Evolutionary conservation across 495 filamentous ascomycete genomes (phyloP).

Genomic region (Talaromyces nanjingensis): DNA sequence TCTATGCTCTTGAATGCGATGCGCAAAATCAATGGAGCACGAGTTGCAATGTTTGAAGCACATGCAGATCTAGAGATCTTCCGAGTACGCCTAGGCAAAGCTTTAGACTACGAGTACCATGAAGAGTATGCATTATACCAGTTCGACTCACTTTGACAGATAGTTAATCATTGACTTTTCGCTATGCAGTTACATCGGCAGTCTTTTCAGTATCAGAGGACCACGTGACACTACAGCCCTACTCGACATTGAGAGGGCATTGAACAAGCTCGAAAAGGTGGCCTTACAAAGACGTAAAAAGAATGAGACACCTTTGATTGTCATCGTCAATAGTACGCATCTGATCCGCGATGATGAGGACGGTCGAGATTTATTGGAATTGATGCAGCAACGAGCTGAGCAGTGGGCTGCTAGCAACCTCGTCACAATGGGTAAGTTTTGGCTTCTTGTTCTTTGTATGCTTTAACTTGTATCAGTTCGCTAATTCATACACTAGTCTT

Average conservation of each 20-base stretch:
- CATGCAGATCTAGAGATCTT: conserved; percentile 95
- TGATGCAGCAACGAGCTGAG: conserved; percentile 92
- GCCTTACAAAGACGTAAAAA: conserved; percentile 59
- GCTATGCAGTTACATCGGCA: conserved; percentile 79
- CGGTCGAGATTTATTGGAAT: conserved; percentile 83
- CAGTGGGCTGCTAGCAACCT: conserved; percentile 88
- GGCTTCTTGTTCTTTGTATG: background rate
- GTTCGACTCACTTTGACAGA: background rate
- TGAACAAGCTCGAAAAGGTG: conserved; percentile 97
- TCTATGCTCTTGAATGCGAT: conserved; percentile 94
- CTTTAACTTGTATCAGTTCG: background rate
- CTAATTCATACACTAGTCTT: conserved; percentile 45
- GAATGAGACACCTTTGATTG: conserved; percentile 58
- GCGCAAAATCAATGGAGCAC: conserved; percentile 79
- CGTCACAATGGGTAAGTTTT: conserved; percentile 57
- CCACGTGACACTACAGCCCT: conserved; percentile 86
- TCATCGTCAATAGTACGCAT: conserved; percentile 91
- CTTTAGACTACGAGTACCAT: conserved; percentile 88
- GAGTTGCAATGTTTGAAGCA: conserved; percentile 88
- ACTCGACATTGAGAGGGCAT: conserved; percentile 88
- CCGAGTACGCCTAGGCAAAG: conserved; percentile 83
- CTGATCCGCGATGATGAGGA: conserved; percentile 85
- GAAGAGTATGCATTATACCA: conserved; percentile 37
- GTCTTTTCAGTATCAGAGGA: conserved; percentile 87
- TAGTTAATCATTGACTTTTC: background rate